Base-by-base conservation (phyloP, 2,329 filamentous ascomycete species). In the Neonectria ditissima region DNA sequence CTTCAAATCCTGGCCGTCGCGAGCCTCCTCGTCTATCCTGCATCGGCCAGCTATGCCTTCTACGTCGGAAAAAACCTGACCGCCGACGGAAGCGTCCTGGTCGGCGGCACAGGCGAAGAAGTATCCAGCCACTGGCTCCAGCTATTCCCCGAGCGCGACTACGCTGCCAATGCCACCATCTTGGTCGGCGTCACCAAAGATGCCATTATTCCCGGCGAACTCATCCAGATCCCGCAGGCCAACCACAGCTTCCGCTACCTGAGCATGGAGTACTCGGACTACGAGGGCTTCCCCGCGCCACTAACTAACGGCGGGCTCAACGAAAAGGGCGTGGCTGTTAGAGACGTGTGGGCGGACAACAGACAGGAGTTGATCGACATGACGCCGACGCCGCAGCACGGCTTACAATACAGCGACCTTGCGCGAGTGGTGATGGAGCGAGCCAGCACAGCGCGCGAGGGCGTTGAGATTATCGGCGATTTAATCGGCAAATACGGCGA, bases 71-170 rank as follows among this genome's bases (percentile, higher is more conserved):
- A 81, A 63, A 75, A 77, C 41, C 77, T 83, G 63, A 83, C 81
- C 0, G 71, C 75, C 14, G 77, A 80, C 63, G 80, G 79, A 30
- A 78, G 76, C 37, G 80, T 83, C 26, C 74, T 83, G 45, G 72
- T 83, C 20, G 81, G 81, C 63, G 80, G 81, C 22, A 83, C 81
- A 4, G 81, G 81, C 47, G 82, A 84, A 63, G 81, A 83, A 65
- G 80, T 83, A 0, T 83, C 81, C 0, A 80, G 78, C 9, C 81
- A 83, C 62, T 83, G 81, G 80, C 79, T 83, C 24, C 78, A 83
- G 59, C 72, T 83, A 32, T 83, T 83, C 50, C 75, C 80, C 0
- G 80, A 79, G 1, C 72, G 69, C 32, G 76, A 82, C 48, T 75
- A 83, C 54, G 67, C 75, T 1, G 44, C 78, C 0, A 82, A 83